Evolutionary conservation across 2,329 filamentous ascomycete species (phyloP), one percentile per base, ranked within the genome.

Genomic region (Diaporthe sp.): DNA sequence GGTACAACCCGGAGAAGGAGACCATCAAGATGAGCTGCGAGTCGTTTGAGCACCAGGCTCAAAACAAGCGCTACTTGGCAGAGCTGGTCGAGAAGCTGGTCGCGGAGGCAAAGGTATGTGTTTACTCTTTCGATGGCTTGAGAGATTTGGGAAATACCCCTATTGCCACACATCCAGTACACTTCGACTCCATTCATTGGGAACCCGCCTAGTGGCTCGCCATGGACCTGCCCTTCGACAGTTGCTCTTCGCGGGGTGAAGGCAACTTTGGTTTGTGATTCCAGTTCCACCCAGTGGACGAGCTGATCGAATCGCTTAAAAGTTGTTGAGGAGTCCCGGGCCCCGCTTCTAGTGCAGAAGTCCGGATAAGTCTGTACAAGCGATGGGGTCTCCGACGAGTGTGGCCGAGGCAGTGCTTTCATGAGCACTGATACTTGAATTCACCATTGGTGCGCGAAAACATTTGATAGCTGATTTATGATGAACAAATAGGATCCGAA

Each of bases 41-140:
- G 84, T 92, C 93, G 82, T 98, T 94, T 83, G 92, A 95, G 82
- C 94, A 96, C 73, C 94, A 95, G 82, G 95, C 96, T 25, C 96
- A 98, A 87, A 99, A 99, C 88, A 99, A 98, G 89, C 92, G 95
- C n/a, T 97, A 97, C 83, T 89, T 99, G 31, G 93, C 92, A 72
- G 95, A 98, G 80, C 85, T 95, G 67, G 90, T 98, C 68, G 88
- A 93, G 77, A 90, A 88, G 68, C 86, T 99, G 78, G 86, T 99
- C 75, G 87, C 86, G 9, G 92, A 95, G 82, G 95, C 96, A 75
- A 94, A 92, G 87, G 90, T 90, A 84, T 61, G 84, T 75, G 28
- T 57, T n/a, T 28, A 53, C 15, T 22, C 19, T 51, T 58, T 15
- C 22, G 2, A 12, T 19, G 17, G 42, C 13, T 22, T 19, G 46